These are phyloP conservation scores for Novymonas esmeraldas DNA, from an alignment of 208 protist species.

Conservation along the genomic window DNA sequence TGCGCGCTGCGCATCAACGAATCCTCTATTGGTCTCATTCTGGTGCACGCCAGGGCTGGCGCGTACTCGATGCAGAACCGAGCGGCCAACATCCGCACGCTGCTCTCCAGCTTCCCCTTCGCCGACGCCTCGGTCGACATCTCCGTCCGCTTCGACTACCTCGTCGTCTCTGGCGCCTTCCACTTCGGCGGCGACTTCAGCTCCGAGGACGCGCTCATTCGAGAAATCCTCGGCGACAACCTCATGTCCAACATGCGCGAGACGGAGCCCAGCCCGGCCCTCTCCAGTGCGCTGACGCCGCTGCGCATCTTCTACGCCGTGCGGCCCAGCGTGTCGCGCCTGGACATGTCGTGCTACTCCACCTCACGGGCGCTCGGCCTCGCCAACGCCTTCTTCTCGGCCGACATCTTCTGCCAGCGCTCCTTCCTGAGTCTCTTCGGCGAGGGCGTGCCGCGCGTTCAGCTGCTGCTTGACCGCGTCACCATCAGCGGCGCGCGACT, in stretches of 20 bases:
- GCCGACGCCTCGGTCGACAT: constrained; percentile 56
- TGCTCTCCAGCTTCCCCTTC: constrained; percentile 66
- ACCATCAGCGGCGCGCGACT: constrained; percentile 37
- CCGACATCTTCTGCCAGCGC: constrained; percentile 69
- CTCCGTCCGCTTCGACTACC: constrained; percentile 72
- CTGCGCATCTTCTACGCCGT: constrained; percentile 64
- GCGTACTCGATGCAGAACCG: constrained; percentile 27
- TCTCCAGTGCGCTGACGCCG: constrained; percentile 35
- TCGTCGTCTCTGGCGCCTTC: constrained; percentile 68
- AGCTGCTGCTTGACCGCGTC: constrained; percentile 56
- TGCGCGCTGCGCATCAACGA: constrained; percentile 70
- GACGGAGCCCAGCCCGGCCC: constrained; percentile 41
- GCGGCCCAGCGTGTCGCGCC: constrained; percentile 47
- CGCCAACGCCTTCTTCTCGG: constrained; percentile 59
- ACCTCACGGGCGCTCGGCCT: constrained; percentile 54
- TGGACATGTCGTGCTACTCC: constrained; percentile 66
- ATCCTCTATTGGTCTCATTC: constrained; percentile 47
- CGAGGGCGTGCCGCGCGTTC: constrained; percentile 44
- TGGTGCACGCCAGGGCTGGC: constrained; percentile 50
- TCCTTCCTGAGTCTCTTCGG: constrained; percentile 70
- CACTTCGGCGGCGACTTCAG: constrained; percentile 58
- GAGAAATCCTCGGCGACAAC: constrained; percentile 59
- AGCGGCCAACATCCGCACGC: constrained; percentile 42
- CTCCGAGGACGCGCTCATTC: constrained; percentile 52
- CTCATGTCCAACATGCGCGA: constrained; percentile 74